Conservation (phyloP, 108 stramenopile species). For the Fragilaria crotonensis region DNA sequence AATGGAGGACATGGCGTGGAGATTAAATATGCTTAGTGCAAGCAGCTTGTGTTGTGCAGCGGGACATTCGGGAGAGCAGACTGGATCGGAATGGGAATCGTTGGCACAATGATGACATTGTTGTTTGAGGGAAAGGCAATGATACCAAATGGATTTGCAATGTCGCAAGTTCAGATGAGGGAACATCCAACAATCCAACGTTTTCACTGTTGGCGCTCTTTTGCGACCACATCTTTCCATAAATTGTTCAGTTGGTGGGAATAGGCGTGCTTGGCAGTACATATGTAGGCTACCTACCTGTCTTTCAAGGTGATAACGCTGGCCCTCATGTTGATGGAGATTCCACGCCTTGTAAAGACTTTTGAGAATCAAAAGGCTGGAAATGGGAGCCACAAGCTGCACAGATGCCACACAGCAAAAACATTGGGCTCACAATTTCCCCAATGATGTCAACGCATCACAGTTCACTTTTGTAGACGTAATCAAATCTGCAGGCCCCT, state of each 20-base stretch:
- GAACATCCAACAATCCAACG: conserved; percentile 8
- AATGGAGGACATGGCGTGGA: no score
- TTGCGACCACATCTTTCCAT: not conserved
- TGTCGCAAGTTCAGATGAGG: conserved; percentile 5
- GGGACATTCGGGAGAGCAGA: no score
- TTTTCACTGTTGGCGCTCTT: not conserved
- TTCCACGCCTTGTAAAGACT: not conserved
- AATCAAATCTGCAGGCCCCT: no score
- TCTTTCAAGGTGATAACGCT: conserved; percentile 11
- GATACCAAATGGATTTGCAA: no score
- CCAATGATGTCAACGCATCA: conserved; percentile 5
- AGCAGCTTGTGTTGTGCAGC: no score
- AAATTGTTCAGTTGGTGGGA: not conserved
- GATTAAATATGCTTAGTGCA: no score
- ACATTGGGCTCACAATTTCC: conserved; percentile 1
- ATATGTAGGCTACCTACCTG: conserved; percentile 6
- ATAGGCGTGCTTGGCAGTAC: not conserved
- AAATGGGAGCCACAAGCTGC: conserved; percentile 9
- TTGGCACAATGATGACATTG: no score
- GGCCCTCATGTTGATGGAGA: conserved; percentile 6
- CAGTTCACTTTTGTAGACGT: no score
- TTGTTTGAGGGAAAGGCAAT: no score
- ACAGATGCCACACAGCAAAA: conserved; percentile 9
- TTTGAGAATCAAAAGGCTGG: conserved; percentile 1
- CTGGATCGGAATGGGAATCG: no score